Conservation (phyloP, 1,139 yeast genomes). For the Diutina rugosa region DNA sequence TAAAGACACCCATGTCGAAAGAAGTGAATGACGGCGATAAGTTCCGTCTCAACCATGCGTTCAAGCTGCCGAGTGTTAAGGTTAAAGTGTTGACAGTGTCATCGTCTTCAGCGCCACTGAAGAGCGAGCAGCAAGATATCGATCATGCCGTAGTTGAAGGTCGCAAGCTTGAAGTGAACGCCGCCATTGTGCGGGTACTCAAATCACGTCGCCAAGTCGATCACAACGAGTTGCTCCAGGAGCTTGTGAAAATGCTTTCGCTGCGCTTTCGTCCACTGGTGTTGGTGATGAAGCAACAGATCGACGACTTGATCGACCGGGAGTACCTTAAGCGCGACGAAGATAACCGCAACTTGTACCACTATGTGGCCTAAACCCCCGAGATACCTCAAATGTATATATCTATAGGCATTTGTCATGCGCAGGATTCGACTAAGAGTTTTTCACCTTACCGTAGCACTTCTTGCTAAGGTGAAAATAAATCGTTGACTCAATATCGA, state of each 20-base stretch:
- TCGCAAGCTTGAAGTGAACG: slow-evolving; percentile 57
- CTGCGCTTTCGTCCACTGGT: slow-evolving; percentile 62
- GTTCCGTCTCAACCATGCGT: slow-evolving; percentile 58
- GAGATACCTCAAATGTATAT: not conserved
- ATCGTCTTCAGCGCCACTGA: slow-evolving; percentile 7
- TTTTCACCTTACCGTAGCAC: no score
- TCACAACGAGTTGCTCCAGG: slow-evolving; percentile 57
- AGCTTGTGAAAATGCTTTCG: slow-evolving; percentile 48
- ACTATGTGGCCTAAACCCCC: slow-evolving; percentile 46
- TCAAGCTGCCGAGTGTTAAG: slow-evolving; percentile 57
- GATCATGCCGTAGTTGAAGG: slow-evolving; percentile 24
- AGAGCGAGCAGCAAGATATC: slow-evolving; percentile 21
- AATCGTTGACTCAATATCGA: no score
- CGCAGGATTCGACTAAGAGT: no score
- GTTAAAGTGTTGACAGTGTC: slow-evolving; percentile 70
- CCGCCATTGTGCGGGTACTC: slow-evolving; percentile 83
- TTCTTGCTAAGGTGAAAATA: no score
- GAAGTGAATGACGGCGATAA: slow-evolving; percentile 53
- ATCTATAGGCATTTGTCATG: not conserved
- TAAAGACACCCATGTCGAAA: slow-evolving; percentile 63
- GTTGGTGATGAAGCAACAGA: slow-evolving; percentile 54
- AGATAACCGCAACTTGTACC: slow-evolving; percentile 47
- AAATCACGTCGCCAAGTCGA: slow-evolving; percentile 52
- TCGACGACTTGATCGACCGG: slow-evolving; percentile 63
- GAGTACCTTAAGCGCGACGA: slow-evolving; percentile 74